A percentile compares a stretch with the other conserved stretches of the same genome.
Evolutionary conservation across 768 basidiomycete genomes (phyloP).

Genomic region (Russula lepida): DNA sequence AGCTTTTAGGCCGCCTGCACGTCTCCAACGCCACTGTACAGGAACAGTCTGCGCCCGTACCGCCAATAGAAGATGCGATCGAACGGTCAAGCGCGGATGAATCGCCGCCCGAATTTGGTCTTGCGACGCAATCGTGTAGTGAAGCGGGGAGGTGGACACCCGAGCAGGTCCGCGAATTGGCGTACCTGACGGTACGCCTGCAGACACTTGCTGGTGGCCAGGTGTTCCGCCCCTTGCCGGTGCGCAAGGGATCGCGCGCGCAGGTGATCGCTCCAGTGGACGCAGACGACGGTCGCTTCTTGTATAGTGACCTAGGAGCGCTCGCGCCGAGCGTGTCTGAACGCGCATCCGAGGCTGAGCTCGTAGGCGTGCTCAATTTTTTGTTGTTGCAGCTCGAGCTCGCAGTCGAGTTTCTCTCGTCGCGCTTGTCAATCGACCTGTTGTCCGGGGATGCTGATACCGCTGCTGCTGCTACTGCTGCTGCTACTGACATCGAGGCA

Average conservation of each 20-base stretch:
- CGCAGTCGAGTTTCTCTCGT: conserved; percentile 28
- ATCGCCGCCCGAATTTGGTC: conserved; percentile 39
- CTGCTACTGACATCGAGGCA: neutral
- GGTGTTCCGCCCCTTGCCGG: conserved; percentile 18
- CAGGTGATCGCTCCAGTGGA: conserved; percentile 22
- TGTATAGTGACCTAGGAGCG: conserved; percentile 38
- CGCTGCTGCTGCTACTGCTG: neutral
- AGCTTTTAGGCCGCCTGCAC: conserved; percentile 58
- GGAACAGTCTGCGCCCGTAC: neutral
- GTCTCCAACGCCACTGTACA: conserved; percentile 10
- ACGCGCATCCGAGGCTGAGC: conserved; percentile 61
- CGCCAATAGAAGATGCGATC: conserved; percentile 21
- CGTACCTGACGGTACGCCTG: conserved; percentile 63
- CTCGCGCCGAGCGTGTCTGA: conserved; percentile 64
- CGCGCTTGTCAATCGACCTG: neutral
- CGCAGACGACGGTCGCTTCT: conserved; percentile 1
- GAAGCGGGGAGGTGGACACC: conserved; percentile 39
- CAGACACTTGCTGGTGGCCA: conserved; percentile 59
- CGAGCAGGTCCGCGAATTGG: conserved; percentile 68
- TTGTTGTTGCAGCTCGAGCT: conserved; percentile 72
- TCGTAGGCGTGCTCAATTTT: conserved; percentile 69
- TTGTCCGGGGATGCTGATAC: neutral
- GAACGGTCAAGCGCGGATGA: conserved; percentile 31
- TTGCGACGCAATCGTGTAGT: neutral
- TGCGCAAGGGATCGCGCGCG: conserved; percentile 18